phyloP scores from a whole-genome alignment of 345 rosid genomes.

The Brassica rapa region DNA sequence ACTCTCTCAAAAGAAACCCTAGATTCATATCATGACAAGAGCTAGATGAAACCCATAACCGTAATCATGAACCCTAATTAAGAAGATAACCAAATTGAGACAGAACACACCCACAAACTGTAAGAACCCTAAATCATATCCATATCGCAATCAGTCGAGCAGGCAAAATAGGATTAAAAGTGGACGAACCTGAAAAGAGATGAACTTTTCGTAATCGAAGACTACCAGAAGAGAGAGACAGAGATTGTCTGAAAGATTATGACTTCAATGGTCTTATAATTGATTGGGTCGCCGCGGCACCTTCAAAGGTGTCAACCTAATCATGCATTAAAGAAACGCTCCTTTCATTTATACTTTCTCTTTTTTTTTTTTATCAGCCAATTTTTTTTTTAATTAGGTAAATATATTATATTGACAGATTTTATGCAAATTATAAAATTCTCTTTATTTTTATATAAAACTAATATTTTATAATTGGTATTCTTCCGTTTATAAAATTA shows the following conservation, averaged over 20 bases:
- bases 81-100: neutral
- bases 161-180: neutral
- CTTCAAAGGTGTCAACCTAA: conserved; percentile 15
- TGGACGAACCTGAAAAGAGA: neutral
- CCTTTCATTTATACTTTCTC: neutral
- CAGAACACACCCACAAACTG: neutral
- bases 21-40: neutral
- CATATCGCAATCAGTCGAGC: neutral
- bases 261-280: neutral
- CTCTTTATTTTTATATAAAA: neutral
- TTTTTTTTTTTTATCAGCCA: neutral
- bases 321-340: neutral
- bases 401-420: neutral
- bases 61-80: neutral
- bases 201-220: neutral
- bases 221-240: neutral
- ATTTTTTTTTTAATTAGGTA: too few species aligned
- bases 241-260: neutral
- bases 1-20: neutral
- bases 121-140: neutral
- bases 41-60: neutral
- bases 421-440: too few species aligned
- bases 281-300: conserved; percentile 5
- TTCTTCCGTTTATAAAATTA: too few species aligned
- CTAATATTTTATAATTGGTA: too few species aligned